These are phyloP conservation scores for Acanthamoeba castellanii DNA, from an alignment of 208 protist species.

Conservation along the genomic window DNA sequence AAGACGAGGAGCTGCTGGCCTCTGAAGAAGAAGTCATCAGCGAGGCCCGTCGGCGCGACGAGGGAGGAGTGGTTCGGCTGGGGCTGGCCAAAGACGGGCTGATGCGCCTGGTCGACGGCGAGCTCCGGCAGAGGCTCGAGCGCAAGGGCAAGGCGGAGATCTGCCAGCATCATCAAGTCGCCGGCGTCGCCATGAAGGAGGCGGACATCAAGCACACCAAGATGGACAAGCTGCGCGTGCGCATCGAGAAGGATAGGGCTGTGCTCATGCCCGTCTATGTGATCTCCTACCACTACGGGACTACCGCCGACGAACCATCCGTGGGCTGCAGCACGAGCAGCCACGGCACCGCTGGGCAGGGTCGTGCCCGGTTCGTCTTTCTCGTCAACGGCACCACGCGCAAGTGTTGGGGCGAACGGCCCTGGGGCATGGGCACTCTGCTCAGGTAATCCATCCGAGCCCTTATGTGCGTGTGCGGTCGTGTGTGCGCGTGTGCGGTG, in stretches of 20 bases:
- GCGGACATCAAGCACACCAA: background rate
- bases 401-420: slow-evolving; percentile 28
- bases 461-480: background rate
- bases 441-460: background rate
- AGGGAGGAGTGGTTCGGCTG: background rate
- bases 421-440: slow-evolving; percentile 27
- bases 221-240: background rate
- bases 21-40: background rate
- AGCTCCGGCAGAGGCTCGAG: background rate
- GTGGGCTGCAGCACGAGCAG: too few relatives aligned
- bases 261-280: slow-evolving; percentile 34
- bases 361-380: background rate
- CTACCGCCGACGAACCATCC: background rate
- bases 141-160: background rate
- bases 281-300: background rate
- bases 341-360: background rate
- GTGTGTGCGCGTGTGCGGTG: background rate
- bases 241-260: background rate
- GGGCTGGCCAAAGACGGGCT: background rate
- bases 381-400: background rate
- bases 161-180: background rate
- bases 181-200: background rate
- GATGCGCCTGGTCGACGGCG: background rate
- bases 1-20: background rate
- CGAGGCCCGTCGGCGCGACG: background rate